Base-by-base conservation (phyloP, 164 flowering plant genomes). In the Stephania yunnanensis region DNA sequence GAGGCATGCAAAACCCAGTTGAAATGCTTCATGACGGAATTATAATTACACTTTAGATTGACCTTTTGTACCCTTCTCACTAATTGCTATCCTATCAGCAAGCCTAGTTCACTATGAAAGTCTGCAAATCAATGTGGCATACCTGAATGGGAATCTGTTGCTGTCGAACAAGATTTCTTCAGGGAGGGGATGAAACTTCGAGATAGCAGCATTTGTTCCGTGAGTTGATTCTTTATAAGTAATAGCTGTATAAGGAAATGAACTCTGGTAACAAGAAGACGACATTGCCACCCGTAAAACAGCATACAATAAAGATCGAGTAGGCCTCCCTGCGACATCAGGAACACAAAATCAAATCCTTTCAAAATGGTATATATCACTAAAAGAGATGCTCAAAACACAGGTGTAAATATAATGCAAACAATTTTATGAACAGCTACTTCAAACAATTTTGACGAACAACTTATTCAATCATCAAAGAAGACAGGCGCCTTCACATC, bases 141-240 rank as follows among this genome's bases (percentile, higher is more conserved):
- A 90, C 97, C 94, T 87, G 61, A 81, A 61, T 73, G 92, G 93
- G 31, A 85, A 70, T 79, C 84, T 83, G 42, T 71, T 68, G 53
- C 71, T 79, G 50, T 74, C 78, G 72, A 79, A 45, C 30, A 77
- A 78, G n/a, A 80, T 71, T 53, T 80, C 87, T 61, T 75, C 78
- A n/a, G 82, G 85, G 9, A 87, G 46, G 74, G 81, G 75, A 67
- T 79, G 76, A 50, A 89, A 72, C 79, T 86, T 85, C 71, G 81
- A 76, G 73, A 85, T 22, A 45, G 75, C 70, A 22, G 77, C 36
- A 11, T 69, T 76, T 68, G 79, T 82, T 67, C 61, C 76, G 66
- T 80, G 68, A 64, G 64, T 65, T 30, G 84, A 77, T 66, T 78
- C 76, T 17, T 71, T 72, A 71, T 78, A 74, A 75, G 73, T 71